Evolutionary conservation across 768 basidiomycete species (phyloP).

Genomic region (Thelephora ganbajun): DNA sequence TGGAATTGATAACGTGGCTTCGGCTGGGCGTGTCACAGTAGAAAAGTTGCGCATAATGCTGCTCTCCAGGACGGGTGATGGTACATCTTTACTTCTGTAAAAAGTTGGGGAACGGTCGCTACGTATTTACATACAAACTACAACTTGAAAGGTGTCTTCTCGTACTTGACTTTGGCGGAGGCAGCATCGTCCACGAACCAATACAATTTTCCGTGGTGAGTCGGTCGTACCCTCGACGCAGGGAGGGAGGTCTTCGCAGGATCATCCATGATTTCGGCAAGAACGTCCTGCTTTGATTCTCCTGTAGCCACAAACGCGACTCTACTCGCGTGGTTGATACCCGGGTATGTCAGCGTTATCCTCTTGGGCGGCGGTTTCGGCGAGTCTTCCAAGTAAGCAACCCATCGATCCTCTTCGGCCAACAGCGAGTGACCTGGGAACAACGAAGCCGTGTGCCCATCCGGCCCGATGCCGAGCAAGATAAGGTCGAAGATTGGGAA

Average conservation of each 20-base stretch:
- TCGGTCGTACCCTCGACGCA: constrained; percentile 67
- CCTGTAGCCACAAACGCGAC: constrained; percentile 86
- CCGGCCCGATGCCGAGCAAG: constrained; percentile 91
- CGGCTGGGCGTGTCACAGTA: too few species aligned
- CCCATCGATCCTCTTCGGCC: constrained; percentile 83
- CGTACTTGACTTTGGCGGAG: constrained; percentile 42
- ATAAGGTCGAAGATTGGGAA: constrained; percentile 98
- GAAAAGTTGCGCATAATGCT: too few species aligned
- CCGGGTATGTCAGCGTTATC: constrained; percentile 86
- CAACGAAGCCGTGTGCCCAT: constrained; percentile 96
- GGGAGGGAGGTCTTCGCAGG: constrained; percentile 66
- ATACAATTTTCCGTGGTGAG: constrained; percentile 69
- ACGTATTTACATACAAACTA: constrained; percentile 16
- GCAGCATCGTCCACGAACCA: constrained; percentile 95
- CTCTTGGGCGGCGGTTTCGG: constrained; percentile 87
- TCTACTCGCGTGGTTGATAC: constrained; percentile 78
- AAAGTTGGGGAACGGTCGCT: too few species aligned
- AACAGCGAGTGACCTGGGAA: constrained; percentile 90
- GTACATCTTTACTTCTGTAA: too few species aligned
- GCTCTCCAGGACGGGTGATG: too few species aligned
- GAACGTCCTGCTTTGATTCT: constrained; percentile 63
- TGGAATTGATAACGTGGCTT: too few species aligned
- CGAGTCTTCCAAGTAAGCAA: constrained; percentile 83
- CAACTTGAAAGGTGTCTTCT: constrained; percentile 42
- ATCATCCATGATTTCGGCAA: constrained; percentile 61